phyloP scores from a whole-genome alignment of 2,329 filamentous ascomycete species.

The Lachnum nothofagi region DNA sequence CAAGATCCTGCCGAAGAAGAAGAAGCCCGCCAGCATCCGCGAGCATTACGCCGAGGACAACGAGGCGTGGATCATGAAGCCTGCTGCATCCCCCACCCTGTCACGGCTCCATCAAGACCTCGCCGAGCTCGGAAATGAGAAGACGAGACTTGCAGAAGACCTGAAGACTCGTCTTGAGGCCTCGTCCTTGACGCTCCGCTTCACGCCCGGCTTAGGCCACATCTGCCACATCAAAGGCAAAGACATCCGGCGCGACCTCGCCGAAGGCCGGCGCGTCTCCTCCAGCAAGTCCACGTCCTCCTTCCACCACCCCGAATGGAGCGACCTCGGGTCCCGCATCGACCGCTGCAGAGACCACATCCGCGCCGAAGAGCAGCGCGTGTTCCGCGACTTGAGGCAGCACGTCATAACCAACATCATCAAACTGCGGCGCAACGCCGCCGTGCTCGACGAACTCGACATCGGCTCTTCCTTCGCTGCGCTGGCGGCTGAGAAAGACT shows the following conservation, averaged over 20 bases:
- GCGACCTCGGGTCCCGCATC: slow-evolving; percentile 68
- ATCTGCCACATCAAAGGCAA: slow-evolving; percentile 87
- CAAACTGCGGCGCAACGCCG: slow-evolving; percentile 79
- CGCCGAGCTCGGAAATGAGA: slow-evolving; percentile 54
- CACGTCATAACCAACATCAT: slow-evolving; percentile 77
- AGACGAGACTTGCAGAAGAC: slow-evolving; percentile 51
- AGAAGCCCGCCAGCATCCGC: slow-evolving; percentile 42
- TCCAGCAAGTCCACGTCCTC: slow-evolving; percentile 80
- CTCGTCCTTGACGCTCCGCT: slow-evolving; percentile 69
- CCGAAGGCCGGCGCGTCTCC: slow-evolving; percentile 51
- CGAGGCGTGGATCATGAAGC: slow-evolving; percentile 61
- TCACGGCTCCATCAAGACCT: slow-evolving; percentile 64
- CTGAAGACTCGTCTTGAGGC: slow-evolving; percentile 59
- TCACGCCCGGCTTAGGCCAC: slow-evolving; percentile 82
- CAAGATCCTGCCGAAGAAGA: slow-evolving; percentile 40
- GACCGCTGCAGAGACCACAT: slow-evolving; percentile 76
- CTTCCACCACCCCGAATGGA: slow-evolving; percentile 82
- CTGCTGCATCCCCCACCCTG: slow-evolving; percentile 62
- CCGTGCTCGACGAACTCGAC: slow-evolving; percentile 90
- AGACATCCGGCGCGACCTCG: slow-evolving; percentile 44
- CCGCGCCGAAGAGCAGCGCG: slow-evolving; percentile 73
- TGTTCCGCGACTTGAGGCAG: slow-evolving; percentile 70
- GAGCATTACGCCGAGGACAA: slow-evolving; percentile 57
- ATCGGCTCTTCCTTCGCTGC: slow-evolving; percentile 80
- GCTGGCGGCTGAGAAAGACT: slow-evolving; percentile 67